A percentile compares a stretch with the other conserved stretches of the same genome.
phyloP scores from a whole-genome alignment of 2,329 filamentous ascomycete genomes.

The Sordariomycetes sp. region DNA sequence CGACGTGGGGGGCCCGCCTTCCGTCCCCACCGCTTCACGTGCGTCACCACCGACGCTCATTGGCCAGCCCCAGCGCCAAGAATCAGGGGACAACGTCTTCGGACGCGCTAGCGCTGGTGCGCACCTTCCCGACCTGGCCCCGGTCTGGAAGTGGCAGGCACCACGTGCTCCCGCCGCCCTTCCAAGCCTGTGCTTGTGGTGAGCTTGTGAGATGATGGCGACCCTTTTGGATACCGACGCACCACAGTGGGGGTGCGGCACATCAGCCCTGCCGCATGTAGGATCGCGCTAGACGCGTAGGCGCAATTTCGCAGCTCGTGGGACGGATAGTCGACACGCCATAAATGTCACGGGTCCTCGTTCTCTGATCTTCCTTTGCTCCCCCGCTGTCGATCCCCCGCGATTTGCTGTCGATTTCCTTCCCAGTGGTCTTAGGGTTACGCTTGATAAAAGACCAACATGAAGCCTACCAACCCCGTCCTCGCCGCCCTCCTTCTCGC shows the following conservation, averaged over 20 bases:
- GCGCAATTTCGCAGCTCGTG: neutral
- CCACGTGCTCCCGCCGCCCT: neutral
- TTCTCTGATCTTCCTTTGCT: neutral
- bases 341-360: neutral
- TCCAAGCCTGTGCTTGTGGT: neutral
- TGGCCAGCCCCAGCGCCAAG: neutral
- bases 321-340: neutral
- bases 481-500: conserved; percentile 1
- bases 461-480: neutral
- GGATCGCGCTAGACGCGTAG: neutral
- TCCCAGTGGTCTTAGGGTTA: neutral
- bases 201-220: neutral
- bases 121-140: neutral
- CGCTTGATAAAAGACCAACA: neutral
- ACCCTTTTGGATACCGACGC: neutral
- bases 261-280: neutral
- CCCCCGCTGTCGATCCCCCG: neutral
- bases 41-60: neutral
- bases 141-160: neutral
- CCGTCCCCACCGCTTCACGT: neutral
- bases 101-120: too few relatives aligned
- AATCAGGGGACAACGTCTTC: too few relatives aligned
- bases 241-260: neutral
- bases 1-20: neutral
- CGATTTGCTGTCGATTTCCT: neutral